phyloP scores from a whole-genome alignment of 2,329 filamentous ascomycete species.

The Lecanicillium sp. region DNA sequence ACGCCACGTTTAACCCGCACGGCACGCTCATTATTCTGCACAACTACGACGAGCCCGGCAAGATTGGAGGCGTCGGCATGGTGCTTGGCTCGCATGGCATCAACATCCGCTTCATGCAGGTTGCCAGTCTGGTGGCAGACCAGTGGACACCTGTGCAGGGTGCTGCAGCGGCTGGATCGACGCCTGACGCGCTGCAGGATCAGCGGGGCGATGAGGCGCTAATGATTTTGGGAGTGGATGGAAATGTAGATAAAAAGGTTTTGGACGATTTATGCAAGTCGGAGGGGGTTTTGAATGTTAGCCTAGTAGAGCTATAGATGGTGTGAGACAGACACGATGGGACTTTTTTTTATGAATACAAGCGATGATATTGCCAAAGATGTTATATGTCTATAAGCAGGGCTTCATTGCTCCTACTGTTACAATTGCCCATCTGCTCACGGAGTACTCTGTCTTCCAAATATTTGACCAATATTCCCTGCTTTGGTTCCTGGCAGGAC shows the following conservation, averaged over 20 bases:
- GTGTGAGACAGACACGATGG: too few species aligned
- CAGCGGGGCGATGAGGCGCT: constrained; percentile 52
- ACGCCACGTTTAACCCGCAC: constrained; percentile 62
- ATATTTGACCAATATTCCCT: too few species aligned
- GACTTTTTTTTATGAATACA: too few species aligned
- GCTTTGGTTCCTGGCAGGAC: too few species aligned
- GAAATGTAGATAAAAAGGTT: constrained; percentile 50
- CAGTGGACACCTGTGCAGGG: constrained; percentile 18
- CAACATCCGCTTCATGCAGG: constrained; percentile 77
- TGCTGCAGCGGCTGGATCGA: constrained; percentile 14
- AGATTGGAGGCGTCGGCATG: constrained; percentile 72
- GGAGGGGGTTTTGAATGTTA: constrained; percentile 48
- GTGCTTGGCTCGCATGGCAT: constrained; percentile 61
- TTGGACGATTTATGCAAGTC: constrained; percentile 37
- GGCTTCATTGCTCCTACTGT: too few species aligned
- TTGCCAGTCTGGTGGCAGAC: constrained; percentile 41
- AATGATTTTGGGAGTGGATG: constrained; percentile 73
- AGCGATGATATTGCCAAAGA: too few species aligned
- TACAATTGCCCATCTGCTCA: too few species aligned
- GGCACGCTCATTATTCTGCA: constrained; percentile 70
- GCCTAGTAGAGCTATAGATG: constrained; percentile 35
- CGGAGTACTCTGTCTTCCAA: too few species aligned
- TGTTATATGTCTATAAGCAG: too few species aligned
- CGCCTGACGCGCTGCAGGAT: constrained; percentile 8
- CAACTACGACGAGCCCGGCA: constrained; percentile 74